Base-by-base conservation (phyloP, 495 filamentous ascomycete species). In the Physcia stellaris region DNA sequence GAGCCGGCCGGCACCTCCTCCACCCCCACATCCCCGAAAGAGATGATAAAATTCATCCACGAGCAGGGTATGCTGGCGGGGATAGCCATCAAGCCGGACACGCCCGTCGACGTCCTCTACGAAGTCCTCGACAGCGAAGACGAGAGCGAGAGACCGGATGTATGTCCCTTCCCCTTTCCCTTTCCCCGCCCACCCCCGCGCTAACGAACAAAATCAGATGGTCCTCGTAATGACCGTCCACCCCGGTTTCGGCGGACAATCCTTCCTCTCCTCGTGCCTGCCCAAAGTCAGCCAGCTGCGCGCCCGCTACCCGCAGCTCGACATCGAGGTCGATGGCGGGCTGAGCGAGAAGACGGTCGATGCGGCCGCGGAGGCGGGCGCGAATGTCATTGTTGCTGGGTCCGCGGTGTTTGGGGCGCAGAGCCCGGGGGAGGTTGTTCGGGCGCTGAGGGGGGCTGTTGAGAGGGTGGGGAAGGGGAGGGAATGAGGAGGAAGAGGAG, bases 341-440 rank as follows among this genome's bases (percentile, higher is more conserved):
- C 53, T 98, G 24, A 84, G 84, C 2, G 68, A 82, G 32, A 77
- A 79, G 36, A 98, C 92, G 2, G 86, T 98, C 50, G 88, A 92
- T 52, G 79, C 84, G 57, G 92, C 88, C 4, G 92, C 92, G 0
- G 86, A 94, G 37, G 90, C 90, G 0, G 90, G 90, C 10, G 90
- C 90, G 24, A 98, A 96, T 51, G 90, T 98, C 36, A 98, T 98
- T 51, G 90, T 98, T 24, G 92, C 90, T 6, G 90, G 90, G n/a
- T 90, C 82, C 46, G 92, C 90, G 3, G 81, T 98, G 28, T 98
- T 96, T 59, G 88, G 88, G 10, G 92, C 92, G 11, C 64, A 80
- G 53, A 81, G 92, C 49, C 88, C 90, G 0, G 74, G 64, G 15
- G 81, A 85, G 40, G 86, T 96, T 12, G 94, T 98, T 54, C 57